A percentile compares a stretch with the other conserved stretches of the same genome.
Evolutionary conservation across 208 protist species (phyloP).

Genomic region (Zelonia costaricensis): DNA sequence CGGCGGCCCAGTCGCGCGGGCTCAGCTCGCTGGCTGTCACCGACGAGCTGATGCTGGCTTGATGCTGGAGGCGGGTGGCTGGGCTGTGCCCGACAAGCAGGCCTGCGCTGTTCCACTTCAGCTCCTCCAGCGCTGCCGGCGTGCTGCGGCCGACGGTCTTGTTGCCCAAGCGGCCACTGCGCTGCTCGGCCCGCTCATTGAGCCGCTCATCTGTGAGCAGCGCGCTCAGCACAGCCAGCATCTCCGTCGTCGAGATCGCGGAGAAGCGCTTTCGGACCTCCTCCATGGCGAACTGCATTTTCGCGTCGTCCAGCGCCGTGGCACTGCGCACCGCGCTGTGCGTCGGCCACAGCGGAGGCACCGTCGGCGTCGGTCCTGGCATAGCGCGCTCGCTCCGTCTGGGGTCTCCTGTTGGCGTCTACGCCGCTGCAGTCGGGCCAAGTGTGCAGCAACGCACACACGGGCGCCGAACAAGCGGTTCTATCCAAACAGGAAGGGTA

Average conservation of each 20-base stretch:
- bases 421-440: too few relatives aligned
- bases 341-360: background rate
- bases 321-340: background rate
- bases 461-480: too few relatives aligned
- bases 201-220: slow-evolving; percentile 19
- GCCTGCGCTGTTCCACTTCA: background rate
- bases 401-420: too few relatives aligned
- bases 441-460: too few relatives aligned
- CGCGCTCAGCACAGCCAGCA: slow-evolving; percentile 11
- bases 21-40: slow-evolving; percentile 23
- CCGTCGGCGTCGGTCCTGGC: background rate
- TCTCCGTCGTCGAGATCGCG: slow-evolving; percentile 9
- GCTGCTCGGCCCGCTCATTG: background rate
- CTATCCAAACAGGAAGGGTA: too few relatives aligned
- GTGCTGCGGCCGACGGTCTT: background rate
- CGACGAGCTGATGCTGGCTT: slow-evolving; percentile 10
- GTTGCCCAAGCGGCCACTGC: background rate
- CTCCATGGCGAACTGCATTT: slow-evolving; percentile 13
- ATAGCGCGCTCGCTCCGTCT: background rate
- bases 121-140: background rate
- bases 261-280: slow-evolving; percentile 30
- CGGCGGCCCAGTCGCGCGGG: slow-evolving; percentile 13
- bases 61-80: slow-evolving; percentile 1
- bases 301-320: slow-evolving; percentile 11
- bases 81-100: slow-evolving; percentile 1